Conservation (phyloP, 164 flowering plant genomes). For the Litsea cubeba region DNA sequence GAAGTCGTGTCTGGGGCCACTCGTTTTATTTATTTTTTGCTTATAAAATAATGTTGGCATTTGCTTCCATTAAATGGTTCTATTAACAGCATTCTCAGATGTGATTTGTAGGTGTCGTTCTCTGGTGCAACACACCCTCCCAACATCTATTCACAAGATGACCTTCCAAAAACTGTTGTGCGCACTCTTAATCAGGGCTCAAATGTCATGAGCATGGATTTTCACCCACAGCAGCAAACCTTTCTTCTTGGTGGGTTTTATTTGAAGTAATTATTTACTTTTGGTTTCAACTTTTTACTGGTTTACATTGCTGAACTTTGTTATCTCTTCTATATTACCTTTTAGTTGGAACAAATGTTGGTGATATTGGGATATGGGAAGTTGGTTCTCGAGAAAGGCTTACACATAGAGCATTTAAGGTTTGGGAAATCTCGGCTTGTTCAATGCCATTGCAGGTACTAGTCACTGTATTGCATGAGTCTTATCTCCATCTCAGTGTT, state of each 20-base stretch:
- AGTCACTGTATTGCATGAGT: background rate
- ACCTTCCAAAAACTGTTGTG: conserved; percentile 62
- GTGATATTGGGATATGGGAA: conserved; percentile 69
- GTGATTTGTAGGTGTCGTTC: conserved; percentile 42
- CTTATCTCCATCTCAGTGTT: background rate
- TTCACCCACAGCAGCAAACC: conserved; percentile 73
- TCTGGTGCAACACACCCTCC: conserved; percentile 53
- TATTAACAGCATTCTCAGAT: background rate
- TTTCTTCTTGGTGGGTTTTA: conserved; percentile 52
- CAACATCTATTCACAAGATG: conserved; percentile 59
- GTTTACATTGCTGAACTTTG: background rate
- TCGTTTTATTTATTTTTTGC: background rate
- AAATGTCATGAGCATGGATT: conserved; percentile 76
- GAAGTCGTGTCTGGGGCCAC: background rate
- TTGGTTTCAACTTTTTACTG: background rate
- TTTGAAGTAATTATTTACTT: background rate
- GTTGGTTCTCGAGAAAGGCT: conserved; percentile 45
- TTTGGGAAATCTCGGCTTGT: conserved; percentile 40
- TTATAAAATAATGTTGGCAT: background rate
- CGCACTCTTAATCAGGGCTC: conserved; percentile 65
- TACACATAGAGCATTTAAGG: conserved; percentile 40
- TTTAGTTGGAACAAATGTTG: conserved; percentile 50
- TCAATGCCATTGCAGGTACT: conserved; percentile 39
- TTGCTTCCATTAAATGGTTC: background rate
- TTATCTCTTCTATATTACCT: conserved; percentile 23